Base-by-base conservation (phyloP, 1,284 basidiomycete genomes). In the Cutaneotrichosporon cavernicola region DNA sequence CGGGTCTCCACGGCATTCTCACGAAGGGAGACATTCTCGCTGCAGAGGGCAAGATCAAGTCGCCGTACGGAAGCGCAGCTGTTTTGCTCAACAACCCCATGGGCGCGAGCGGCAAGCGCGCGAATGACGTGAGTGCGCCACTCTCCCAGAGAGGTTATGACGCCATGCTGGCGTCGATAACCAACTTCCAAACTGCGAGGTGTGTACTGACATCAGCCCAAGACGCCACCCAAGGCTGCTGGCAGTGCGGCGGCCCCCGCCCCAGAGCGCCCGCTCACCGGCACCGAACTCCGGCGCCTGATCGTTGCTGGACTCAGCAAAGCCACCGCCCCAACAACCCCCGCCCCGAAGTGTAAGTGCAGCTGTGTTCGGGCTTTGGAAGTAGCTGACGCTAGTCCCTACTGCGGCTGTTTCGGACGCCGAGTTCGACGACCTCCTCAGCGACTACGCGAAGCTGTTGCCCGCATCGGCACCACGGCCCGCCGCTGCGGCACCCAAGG, bases 1-100 rank as follows among this genome's bases (percentile, higher is more conserved):
- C 91, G 5, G 92, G 92, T 63, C 83, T 90, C 56, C 85, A 90
- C 56, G 92, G 92, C 18, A 93, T 92, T 90, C 78, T 96, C 66
- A 96, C 92, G 56, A 93, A 93, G 78, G 92, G 92, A 10, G 92
- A 96, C 75, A 87, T 95, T 1, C 84, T 96, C 38, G 82, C 90
- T 6, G 88, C 87, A 76, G 82, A 94, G 14, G 92, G 92, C 38
- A 88, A 88, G 77, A 70, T 80, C 60, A 70, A 71, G 68, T 80
- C 71, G 59, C 89, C 90, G 11, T 91, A 88, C 52, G 85, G 87
- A 14, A 90, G 90, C 1, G 84, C 86, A 22, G 91, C 90, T 62
- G 90, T 90, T 21, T 88, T 86, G 79, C 87, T 87, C 47, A 58
- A 66, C 58, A 75, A 76, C 63, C 57, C 72, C 46, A 67, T 78